A percentile compares a stretch with the other conserved stretches of the same genome.
Conservation (phyloP, 495 filamentous ascomycete genomes). For the Penicillium parvum region DNA sequence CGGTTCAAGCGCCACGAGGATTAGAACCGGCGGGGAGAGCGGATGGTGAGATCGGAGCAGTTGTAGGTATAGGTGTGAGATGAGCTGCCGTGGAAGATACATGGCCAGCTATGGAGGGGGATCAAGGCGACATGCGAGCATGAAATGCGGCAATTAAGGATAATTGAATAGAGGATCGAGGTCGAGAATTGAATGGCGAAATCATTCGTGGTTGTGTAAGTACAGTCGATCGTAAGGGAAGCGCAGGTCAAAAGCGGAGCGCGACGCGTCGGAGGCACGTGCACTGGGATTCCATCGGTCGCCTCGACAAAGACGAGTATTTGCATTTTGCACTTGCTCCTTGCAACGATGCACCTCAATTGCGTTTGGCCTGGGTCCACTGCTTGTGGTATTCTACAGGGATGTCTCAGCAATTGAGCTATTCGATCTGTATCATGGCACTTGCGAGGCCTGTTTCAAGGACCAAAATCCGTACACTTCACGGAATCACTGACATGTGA, state of each 20-base stretch:
- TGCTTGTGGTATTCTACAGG: too few relatives aligned
- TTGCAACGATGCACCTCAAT: background rate
- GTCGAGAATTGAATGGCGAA: background rate
- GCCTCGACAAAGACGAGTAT: slow-evolving; percentile 22
- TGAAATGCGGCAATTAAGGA: slow-evolving; percentile 4
- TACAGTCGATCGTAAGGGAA: slow-evolving; percentile 7
- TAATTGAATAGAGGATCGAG: background rate
- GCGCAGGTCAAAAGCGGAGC: slow-evolving; percentile 9
- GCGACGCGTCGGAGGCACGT: slow-evolving; percentile 29
- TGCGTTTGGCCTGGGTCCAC: background rate
- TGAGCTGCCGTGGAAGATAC: slow-evolving; percentile 89
- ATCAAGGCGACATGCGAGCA: slow-evolving; percentile 20
- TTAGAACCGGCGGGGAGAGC: slow-evolving; percentile 81
- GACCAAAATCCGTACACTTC: too few relatives aligned
- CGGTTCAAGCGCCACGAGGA: slow-evolving; percentile 89
- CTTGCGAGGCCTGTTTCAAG: too few relatives aligned
- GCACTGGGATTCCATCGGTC: slow-evolving; percentile 26
- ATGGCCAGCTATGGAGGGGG: slow-evolving; percentile 47
- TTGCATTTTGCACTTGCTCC: background rate
- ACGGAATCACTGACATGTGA: too few relatives aligned
- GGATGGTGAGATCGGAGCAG: slow-evolving; percentile 76
- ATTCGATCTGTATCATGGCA: too few relatives aligned
- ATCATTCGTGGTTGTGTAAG: background rate
- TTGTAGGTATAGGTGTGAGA: slow-evolving; percentile 86
- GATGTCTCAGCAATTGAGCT: too few relatives aligned